Evolutionary conservation across 2,329 filamentous ascomycete genomes (phyloP), one percentile per base, ranked within the genome.

Genomic region (Trematosphaeria pertusa): DNA sequence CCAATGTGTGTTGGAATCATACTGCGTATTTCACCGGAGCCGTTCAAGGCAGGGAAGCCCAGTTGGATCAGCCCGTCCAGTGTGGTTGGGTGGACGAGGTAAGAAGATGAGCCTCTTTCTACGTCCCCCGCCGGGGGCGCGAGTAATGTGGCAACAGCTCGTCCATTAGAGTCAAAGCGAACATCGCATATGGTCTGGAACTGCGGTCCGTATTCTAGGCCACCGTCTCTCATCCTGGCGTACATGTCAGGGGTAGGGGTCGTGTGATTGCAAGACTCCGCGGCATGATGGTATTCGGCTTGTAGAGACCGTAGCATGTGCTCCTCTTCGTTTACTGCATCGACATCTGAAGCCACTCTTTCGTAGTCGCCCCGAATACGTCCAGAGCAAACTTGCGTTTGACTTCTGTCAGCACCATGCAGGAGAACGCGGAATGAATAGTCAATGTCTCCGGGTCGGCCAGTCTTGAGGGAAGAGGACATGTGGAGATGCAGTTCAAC

Each of bases 121-220:
- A n/a, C 35, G n/a, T n/a, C 17, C 3, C 32, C 24, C 4, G 24
- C 8, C 11, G 11, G 17, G 15, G 28, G 37, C 4, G 39, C 11
- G 4, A 43, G 32, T 24, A 35, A 28, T 3, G 35, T 34, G 11
- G 41, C 46, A 12, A 45, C 22, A 11, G 40, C 40, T 2, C 22
- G 18, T 3, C 35, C 41, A 5, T 20, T 4, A n/a, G 3, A 2
- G 15, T 44, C 30, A 39, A 41, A 58, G 12, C 22, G 21, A 5
- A 59, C 42, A 11, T 53, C 38, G 15, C 21, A 15, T 37, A 61
- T 32, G 14, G 44, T 41, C 26, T 46, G 42, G 39, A 61, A 61
- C 6, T 30, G 38, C 10, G 56, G 47, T 4, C 56, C 58, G 33
- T 59, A 61, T 5, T 41, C 11, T 1, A 59, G 43, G 6, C 52